Percentiles rank a stretch among this genome's conserved stretches.
Evolutionary conservation across 1,139 yeast genomes (phyloP).

Genomic region (Pichia sp.): DNA sequence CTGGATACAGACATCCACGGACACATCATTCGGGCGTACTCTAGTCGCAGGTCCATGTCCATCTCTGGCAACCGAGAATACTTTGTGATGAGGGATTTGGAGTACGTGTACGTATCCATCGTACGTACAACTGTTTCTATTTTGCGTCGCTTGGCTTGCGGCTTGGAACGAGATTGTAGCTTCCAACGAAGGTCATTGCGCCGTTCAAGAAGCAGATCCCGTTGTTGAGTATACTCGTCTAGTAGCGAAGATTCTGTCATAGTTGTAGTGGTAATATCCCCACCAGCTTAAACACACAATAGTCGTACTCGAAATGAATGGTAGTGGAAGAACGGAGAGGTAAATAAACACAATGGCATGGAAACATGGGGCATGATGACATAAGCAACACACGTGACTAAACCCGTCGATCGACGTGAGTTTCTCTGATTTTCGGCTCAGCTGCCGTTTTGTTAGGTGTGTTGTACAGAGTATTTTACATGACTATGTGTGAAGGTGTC

Average conservation of each 20-base stretch:
- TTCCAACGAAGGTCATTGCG: background rate
- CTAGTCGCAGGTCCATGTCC: conserved; percentile 26
- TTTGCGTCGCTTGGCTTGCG: background rate
- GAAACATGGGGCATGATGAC: too few relatives aligned
- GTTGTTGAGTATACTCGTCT: conserved; percentile 1
- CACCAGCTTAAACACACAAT: too few relatives aligned
- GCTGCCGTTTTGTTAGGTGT: too few relatives aligned
- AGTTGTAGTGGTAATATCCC: too few relatives aligned
- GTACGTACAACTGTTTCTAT: conserved; percentile 1
- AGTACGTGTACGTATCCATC: conserved; percentile 2
- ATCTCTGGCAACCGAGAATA: conserved; percentile 28
- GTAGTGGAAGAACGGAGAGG: too few relatives aligned
- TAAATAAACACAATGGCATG: too few relatives aligned
- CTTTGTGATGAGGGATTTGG: conserved; percentile 11
- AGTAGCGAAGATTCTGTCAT: background rate
- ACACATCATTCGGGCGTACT: conserved; percentile 24
- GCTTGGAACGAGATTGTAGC: background rate
- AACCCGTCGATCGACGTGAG: too few relatives aligned
- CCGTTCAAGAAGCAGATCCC: conserved; percentile 1
- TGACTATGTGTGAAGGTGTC: too few relatives aligned
- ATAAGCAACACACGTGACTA: too few relatives aligned
- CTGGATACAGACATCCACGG: conserved; percentile 26
- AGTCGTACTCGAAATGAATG: too few relatives aligned
- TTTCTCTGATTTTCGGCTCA: too few relatives aligned
- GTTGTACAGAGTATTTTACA: too few relatives aligned